Conservation (phyloP, 441 rosid genomes). For the Francoa sonchifolia region DNA sequence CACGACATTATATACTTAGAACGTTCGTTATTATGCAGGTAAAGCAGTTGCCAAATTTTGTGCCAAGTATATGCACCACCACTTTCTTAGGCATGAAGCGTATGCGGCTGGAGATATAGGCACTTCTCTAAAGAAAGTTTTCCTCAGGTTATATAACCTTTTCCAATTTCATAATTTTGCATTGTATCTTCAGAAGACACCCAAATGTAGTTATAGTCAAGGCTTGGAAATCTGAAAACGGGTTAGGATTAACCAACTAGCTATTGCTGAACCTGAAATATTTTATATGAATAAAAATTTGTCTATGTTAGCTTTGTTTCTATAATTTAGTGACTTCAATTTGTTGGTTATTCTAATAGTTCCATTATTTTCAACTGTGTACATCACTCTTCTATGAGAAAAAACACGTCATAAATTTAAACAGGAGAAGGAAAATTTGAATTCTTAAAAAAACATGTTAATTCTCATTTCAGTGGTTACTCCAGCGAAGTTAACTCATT, state of each 20-base stretch:
- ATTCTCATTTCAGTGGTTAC: background rate
- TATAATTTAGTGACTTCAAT: too few species aligned
- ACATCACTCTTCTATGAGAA: too few species aligned
- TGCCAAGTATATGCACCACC: conserved; percentile 79
- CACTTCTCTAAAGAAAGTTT: conserved; percentile 54
- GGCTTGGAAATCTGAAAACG: conserved; percentile 8
- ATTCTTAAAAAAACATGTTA: too few species aligned
- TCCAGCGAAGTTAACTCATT: conserved; percentile 5
- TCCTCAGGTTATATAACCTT: conserved; percentile 45
- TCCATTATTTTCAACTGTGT: too few species aligned
- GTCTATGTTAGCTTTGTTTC: background rate
- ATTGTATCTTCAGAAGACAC: too few species aligned
- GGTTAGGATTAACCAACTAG: background rate
- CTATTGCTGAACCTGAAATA: background rate
- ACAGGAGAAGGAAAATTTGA: too few species aligned
- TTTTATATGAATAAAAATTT: background rate
- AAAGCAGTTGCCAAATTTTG: conserved; percentile 88
- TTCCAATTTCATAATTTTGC: conserved; percentile 3
- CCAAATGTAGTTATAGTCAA: background rate
- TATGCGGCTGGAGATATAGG: conserved; percentile 67
- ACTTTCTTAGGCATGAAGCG: conserved; percentile 56
- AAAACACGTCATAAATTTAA: too few species aligned
- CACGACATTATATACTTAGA: too few species aligned
- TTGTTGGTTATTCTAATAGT: too few species aligned
- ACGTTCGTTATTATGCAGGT: conserved; percentile 33